Base-by-base conservation (phyloP, 1,139 yeast genomes). In the Hyphopichia khmerensis region DNA sequence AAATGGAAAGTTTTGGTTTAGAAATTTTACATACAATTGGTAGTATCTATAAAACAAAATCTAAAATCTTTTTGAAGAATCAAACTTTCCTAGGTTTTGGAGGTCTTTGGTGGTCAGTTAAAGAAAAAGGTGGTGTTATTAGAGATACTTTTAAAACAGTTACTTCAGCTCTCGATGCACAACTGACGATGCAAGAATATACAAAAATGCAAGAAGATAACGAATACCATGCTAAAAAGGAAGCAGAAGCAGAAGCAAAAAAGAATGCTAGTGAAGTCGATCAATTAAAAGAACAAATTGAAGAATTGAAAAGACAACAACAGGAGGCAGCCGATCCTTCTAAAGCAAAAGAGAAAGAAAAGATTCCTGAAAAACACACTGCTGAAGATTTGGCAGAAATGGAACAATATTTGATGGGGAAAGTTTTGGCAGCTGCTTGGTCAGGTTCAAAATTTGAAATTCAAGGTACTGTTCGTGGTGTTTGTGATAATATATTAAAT, bases 361-460 rank as follows among this genome's bases (percentile, higher is more conserved):
- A 52, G 37, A 53, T 63, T 3, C 78, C 78, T 0, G 69, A 65
- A 36, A 71, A 69, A 50, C 95, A 95, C 57, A 81, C 95, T 0
- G 80, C 79, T 2, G 97, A 89, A 58, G 90, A 87, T 46, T 68
- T 87, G 44, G 91, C 89, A 0, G 95, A 88, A 49, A 77, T 88
- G 80, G 98, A 91, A 58, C 84, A 90, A 53, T 76, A 84, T 44
- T 69, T 91, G 37, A 80, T 89, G 80, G 97, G 96, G 33, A 93
- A 91, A 60, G 91, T 91, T 3, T 71, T 91, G 40, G 91, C 95
- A 3, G 97, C 97, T 0, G 96, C 97, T 9, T 91, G 99, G 99
- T 84, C 86, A 39, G 98, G 97, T 1, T 87, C 96, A 18, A 83
- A 82, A 54, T 84, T 83, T 62, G 99, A 91, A 62, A 87, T 91